Evolutionary conservation across 2,329 filamentous ascomycete species (phyloP).

Genomic region (Sporothrix variecibatus): DNA sequence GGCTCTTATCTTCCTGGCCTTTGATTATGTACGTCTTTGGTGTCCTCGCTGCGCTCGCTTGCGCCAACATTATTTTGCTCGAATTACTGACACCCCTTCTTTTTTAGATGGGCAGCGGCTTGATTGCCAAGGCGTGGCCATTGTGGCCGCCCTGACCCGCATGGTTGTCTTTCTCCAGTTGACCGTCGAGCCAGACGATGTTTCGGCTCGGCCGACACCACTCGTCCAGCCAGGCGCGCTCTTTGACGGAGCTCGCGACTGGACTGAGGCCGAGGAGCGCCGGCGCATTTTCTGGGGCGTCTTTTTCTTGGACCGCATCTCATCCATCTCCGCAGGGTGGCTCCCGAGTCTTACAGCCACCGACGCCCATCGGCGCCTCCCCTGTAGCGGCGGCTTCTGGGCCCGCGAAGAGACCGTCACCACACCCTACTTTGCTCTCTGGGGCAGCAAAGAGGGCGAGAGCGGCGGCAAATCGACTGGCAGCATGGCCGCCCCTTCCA

Average conservation of each 20-base stretch:
- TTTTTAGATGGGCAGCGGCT: constrained; percentile 32
- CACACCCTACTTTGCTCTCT: constrained; percentile 38
- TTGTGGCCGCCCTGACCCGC: constrained; percentile 42
- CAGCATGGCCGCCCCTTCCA: constrained; percentile 4
- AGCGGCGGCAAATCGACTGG: not conserved
- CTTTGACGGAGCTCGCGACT: constrained; percentile 36
- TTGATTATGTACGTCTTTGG: constrained; percentile 33
- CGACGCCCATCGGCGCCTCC: constrained; percentile 40
- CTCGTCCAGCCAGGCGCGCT: constrained; percentile 36
- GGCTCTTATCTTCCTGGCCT: constrained; percentile 40
- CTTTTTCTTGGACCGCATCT: constrained; percentile 42
- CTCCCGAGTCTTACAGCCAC: constrained; percentile 39
- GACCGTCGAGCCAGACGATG: constrained; percentile 38
- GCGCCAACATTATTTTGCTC: too few relatives aligned
- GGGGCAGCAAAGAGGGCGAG: not conserved
- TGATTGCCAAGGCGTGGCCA: constrained; percentile 41
- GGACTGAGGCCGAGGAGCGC: constrained; percentile 38
- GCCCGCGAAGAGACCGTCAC: constrained; percentile 36
- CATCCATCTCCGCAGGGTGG: constrained; percentile 37
- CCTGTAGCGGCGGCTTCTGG: constrained; percentile 39
- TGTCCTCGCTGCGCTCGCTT: not conserved
- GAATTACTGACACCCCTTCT: too few relatives aligned
- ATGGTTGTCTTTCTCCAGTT: constrained; percentile 43
- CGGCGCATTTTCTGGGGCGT: constrained; percentile 43
- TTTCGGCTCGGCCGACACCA: constrained; percentile 27